phyloP scores from a whole-genome alignment of 2,329 filamentous ascomycete species.

The Xylaria sp. region DNA sequence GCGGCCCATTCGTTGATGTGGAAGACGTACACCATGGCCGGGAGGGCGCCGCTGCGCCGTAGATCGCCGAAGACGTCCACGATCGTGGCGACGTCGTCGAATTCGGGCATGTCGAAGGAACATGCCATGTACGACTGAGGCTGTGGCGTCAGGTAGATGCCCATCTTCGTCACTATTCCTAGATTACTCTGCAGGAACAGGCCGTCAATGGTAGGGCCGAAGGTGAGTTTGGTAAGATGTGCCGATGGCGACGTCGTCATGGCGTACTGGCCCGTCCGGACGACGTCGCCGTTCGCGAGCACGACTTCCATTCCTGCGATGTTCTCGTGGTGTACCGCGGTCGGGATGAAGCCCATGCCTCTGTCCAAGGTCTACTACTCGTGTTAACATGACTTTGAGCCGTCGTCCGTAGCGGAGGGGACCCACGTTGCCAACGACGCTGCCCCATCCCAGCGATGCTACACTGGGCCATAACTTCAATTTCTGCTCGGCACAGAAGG shows the following conservation, averaged over 20 bases:
- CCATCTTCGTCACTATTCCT: conserved; percentile 66
- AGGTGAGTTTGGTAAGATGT: conserved; percentile 52
- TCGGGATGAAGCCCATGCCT: conserved; percentile 52
- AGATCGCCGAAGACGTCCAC: conserved; percentile 57
- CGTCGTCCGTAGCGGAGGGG: background rate
- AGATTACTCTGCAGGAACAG: conserved; percentile 64
- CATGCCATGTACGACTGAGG: conserved; percentile 59
- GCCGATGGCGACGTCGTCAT: conserved; percentile 54
- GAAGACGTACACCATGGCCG: conserved; percentile 56
- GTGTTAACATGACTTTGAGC: conserved; percentile 1
- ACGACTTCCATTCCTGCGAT: conserved; percentile 58
- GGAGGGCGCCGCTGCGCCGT: conserved; percentile 55
- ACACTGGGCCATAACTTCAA: conserved; percentile 59
- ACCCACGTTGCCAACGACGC: conserved; percentile 59
- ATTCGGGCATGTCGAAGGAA: conserved; percentile 56
- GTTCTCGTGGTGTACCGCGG: conserved; percentile 55
- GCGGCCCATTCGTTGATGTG: conserved; percentile 58
- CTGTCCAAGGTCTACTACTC: conserved; percentile 54
- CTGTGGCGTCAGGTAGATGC: conserved; percentile 55
- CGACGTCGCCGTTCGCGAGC: conserved; percentile 54
- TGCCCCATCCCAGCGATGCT: conserved; percentile 61
- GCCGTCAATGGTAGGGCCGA: conserved; percentile 56
- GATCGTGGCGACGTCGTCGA: conserved; percentile 57
- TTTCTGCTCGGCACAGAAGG: conserved; percentile 52
- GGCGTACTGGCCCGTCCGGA: conserved; percentile 57